Evolutionary conservation across 2,329 filamentous ascomycete genomes (phyloP), one percentile per base, ranked within the genome.

Genomic region (Neodidymelliopsis sp.): DNA sequence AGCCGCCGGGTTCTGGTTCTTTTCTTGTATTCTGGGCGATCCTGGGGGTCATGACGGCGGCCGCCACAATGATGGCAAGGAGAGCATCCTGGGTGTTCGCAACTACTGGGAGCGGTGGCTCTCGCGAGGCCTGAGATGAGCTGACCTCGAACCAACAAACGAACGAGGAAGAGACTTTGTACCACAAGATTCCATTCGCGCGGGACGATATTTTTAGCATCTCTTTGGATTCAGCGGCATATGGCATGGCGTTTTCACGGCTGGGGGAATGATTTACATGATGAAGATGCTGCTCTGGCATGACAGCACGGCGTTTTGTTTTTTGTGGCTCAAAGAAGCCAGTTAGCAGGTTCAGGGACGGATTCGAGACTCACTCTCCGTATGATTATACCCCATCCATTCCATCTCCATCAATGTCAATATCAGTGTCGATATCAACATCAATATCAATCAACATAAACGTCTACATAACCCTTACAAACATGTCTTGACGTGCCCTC

Each of bases 101-200:
- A 75, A 76, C 36, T 85, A 81, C 78, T 86, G 84, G 84, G 82
- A 84, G 60, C 73, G 73, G 35, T 85, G 81, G 80, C 71, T 87
- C 20, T 67, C 71, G 10, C 64, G 72, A 39, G 75, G 70, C 6
- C 35, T 75, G 51, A 55, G 66, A 43, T 67, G 25, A 41, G 25
- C 18, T 36, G 24, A 15, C 9, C 13, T 36, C 24, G 12, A 24
- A 6, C 9, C 6, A n/a, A n/a, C n/a, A n/a, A n/a, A n/a, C n/a
- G n/a, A n/a, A 25, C 7, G 12, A 25, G 30, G 25, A 27, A 34
- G 37, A 35, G 24, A 38, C 12, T 27, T 15, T 37, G 33, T 37
- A 38, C 4, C 25, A 37, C 6, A 33, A 30, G 19, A 25, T 30
- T 42, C 23, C 28, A 28, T 41, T 40, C 27, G 30, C 20, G 13